Conservation (phyloP, 2,329 filamentous ascomycete genomes). For the Fusarium siculi region DNA sequence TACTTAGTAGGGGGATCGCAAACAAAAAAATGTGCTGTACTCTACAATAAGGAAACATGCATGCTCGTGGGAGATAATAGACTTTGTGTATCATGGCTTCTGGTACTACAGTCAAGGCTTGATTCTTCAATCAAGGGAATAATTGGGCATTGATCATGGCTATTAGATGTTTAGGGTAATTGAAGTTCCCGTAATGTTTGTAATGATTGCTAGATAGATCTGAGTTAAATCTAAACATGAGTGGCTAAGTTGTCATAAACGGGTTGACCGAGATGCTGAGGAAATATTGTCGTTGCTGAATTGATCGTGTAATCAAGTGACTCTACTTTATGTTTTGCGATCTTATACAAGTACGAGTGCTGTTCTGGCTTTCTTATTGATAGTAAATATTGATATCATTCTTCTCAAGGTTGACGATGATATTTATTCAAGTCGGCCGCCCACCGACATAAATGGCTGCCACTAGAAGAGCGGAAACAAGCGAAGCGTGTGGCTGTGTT, state of each 20-base stretch:
- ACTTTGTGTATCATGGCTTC: not conserved
- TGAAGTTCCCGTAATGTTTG: not conserved
- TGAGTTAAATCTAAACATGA: not conserved
- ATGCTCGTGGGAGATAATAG: not conserved
- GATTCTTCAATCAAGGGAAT: not conserved
- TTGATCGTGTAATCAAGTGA: not conserved
- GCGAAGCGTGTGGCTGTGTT: slow-evolving; percentile 29
- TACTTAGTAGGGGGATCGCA: not conserved
- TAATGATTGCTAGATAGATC: not conserved
- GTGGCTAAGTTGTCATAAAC: not conserved
- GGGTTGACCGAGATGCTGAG: not conserved
- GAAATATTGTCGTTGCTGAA: not conserved
- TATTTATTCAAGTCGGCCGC: slow-evolving; percentile 14
- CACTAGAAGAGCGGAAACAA: slow-evolving; percentile 16
- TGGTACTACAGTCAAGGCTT: not conserved
- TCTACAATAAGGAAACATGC: not conserved
- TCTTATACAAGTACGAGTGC: not conserved
- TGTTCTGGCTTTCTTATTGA: too few species aligned
- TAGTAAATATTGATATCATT: not conserved
- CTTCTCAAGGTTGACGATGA: not conserved
- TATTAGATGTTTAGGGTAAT: not conserved
- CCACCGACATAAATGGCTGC: slow-evolving; percentile 2
- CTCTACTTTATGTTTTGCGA: not conserved
- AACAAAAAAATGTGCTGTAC: not conserved
- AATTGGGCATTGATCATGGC: not conserved